Evolutionary conservation across 805 yeast genomes (phyloP).

Genomic region (Vanderwaltozyma polyspora): DNA sequence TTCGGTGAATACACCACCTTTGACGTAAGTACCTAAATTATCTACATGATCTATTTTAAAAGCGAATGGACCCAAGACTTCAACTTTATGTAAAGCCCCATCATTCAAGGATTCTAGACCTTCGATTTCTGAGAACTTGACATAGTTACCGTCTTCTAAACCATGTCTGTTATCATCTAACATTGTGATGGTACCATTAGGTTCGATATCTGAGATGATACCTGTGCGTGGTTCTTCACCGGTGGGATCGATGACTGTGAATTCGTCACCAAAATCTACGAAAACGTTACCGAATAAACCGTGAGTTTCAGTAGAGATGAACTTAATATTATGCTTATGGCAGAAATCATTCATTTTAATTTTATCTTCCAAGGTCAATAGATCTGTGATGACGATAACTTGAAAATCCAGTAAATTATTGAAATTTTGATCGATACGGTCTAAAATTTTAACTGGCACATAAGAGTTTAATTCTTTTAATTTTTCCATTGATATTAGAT

Average conservation of each 20-base stretch:
- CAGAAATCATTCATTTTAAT: slow-evolving; percentile 64
- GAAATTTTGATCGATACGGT: slow-evolving; percentile 39
- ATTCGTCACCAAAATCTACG: slow-evolving; percentile 79
- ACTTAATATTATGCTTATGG: slow-evolving; percentile 63
- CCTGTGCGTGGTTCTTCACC: slow-evolving; percentile 92
- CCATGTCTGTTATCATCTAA: slow-evolving; percentile 90
- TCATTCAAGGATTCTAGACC: slow-evolving; percentile 69
- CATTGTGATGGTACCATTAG: slow-evolving; percentile 84
- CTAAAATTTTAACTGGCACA: slow-evolving; percentile 69
- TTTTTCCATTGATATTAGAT: slow-evolving; percentile 51
- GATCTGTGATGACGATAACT: slow-evolving; percentile 74
- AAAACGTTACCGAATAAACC: slow-evolving; percentile 86
- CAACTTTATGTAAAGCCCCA: slow-evolving; percentile 62
- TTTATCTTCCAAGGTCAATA: slow-evolving; percentile 57
- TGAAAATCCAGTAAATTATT: slow-evolving; percentile 46
- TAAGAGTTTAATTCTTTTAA: slow-evolving; percentile 79
- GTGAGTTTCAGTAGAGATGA: slow-evolving; percentile 67
- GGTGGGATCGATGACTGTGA: slow-evolving; percentile 69
- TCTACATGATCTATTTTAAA: slow-evolving; percentile 52
- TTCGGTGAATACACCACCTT: slow-evolving; percentile 87
- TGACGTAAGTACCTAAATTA: slow-evolving; percentile 53
- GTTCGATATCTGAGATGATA: slow-evolving; percentile 79
- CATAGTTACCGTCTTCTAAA: slow-evolving; percentile 82
- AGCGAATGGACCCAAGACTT: slow-evolving; percentile 91
- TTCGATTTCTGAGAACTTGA: slow-evolving; percentile 74